Conservation (phyloP, 2,329 filamentous ascomycete species). For the Trichoderma semiorbis region DNA sequence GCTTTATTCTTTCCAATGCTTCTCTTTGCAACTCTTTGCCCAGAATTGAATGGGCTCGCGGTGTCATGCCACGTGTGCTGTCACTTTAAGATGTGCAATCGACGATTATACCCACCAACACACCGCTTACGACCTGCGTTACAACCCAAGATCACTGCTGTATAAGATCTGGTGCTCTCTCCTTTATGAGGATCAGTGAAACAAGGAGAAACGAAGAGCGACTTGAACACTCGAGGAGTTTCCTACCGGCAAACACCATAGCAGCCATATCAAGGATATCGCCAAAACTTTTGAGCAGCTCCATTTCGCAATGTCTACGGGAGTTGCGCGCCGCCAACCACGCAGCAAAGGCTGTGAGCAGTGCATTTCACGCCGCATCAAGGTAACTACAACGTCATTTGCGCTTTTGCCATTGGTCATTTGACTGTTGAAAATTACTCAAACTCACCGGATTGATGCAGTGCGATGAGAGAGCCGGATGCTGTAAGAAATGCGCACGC, state of each 20-base stretch:
- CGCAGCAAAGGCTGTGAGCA: constrained; percentile 15
- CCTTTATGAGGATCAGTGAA: background rate
- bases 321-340: background rate
- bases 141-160: background rate
- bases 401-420: background rate
- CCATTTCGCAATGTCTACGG: background rate
- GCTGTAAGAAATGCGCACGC: constrained; percentile 6
- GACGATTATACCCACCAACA: background rate
- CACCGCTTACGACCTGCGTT: background rate
- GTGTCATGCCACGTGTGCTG: background rate
- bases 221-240: background rate
- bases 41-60: background rate
- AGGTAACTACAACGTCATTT: background rate
- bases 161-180: background rate
- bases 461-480: constrained; percentile 10
- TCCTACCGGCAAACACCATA: background rate
- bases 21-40: background rate
- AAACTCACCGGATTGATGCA: background rate
- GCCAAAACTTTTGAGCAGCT: background rate
- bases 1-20: background rate
- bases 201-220: background rate
- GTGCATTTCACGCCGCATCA: constrained; percentile 5
- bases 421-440: background rate
- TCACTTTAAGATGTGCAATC: background rate
- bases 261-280: background rate